Percentiles rank a stretch among this genome's conserved stretches.
phyloP scores from a whole-genome alignment of 331 rosid species.

The Pyracantha coccinea region DNA sequence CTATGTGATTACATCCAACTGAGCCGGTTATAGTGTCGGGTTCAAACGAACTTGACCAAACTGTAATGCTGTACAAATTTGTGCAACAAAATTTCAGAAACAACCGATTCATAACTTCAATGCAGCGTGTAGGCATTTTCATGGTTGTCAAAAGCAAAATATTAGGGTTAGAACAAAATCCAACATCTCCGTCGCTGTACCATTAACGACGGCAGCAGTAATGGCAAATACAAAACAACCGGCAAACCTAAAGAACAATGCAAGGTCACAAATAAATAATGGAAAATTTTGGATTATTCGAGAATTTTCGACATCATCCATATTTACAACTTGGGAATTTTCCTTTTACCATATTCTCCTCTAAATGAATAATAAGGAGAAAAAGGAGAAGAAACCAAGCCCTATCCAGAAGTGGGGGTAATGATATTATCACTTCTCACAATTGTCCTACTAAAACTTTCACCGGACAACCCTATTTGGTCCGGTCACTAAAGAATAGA shows the following conservation, averaged over 20 bases:
- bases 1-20: background rate
- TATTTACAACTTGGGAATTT: slow-evolving; percentile 10
- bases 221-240: background rate
- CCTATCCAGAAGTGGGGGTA: slow-evolving; percentile 3
- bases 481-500: slow-evolving; percentile 1
- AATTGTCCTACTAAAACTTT: slow-evolving; percentile 10
- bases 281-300: background rate
- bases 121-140: background rate
- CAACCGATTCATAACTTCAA: background rate
- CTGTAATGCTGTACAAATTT: background rate
- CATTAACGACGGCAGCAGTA: background rate
- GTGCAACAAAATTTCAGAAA: background rate
- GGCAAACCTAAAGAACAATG: background rate
- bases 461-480: slow-evolving; percentile 9
- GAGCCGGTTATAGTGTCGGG: background rate
- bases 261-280: background rate
- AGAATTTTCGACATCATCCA: background rate
- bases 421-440: slow-evolving; percentile 1
- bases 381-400: background rate
- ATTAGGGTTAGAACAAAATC: background rate
- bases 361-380: background rate
- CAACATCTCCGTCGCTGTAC: background rate
- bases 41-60: background rate
- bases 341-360: background rate
- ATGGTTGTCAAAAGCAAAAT: background rate